Percentiles rank a stretch among this genome's conserved stretches.
These are phyloP conservation scores for Kwoniella dejecticola DNA, from an alignment of 768 basidiomycete species.

Conservation along the genomic window DNA sequence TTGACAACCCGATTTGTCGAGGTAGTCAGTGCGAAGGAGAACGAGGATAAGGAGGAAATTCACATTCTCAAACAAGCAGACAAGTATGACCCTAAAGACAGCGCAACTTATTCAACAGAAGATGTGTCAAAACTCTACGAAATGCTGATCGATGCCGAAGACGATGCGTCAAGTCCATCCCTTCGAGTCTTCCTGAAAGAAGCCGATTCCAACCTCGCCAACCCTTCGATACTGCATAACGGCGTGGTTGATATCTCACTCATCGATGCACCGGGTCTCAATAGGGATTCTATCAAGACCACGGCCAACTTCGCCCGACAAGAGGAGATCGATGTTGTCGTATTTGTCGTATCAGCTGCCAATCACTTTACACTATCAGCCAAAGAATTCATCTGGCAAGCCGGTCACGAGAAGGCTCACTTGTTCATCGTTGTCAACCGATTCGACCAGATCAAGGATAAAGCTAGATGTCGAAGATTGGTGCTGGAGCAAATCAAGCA, in stretches of 20 bases:
- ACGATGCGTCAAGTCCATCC: slow-evolving; percentile 61
- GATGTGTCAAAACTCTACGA: slow-evolving; percentile 72
- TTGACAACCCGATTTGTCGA: slow-evolving; percentile 97
- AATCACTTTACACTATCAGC: slow-evolving; percentile 97
- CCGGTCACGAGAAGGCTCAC: slow-evolving; percentile 95
- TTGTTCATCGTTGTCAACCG: slow-evolving; percentile 99
- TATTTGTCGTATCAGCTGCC: slow-evolving; percentile 96
- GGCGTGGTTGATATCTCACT: slow-evolving; percentile 96
- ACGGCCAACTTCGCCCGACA: slow-evolving; percentile 94
- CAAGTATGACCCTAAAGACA: slow-evolving; percentile 70
- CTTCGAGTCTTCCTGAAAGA: slow-evolving; percentile 90
- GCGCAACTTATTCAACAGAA: slow-evolving; percentile 73
- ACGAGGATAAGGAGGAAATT: slow-evolving; percentile 47
- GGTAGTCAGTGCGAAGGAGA: slow-evolving; percentile 60
- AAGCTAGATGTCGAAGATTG: slow-evolving; percentile 81
- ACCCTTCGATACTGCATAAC: slow-evolving; percentile 86
- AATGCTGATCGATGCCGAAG: slow-evolving; percentile 74
- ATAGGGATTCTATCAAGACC: slow-evolving; percentile 90
- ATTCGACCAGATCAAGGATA: slow-evolving; percentile 92
- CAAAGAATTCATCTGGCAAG: slow-evolving; percentile 88
- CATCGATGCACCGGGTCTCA: slow-evolving; percentile 96
- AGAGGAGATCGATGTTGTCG: slow-evolving; percentile 96
- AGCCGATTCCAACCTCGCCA: slow-evolving; percentile 63
- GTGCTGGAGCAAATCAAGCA: slow-evolving; percentile 93
- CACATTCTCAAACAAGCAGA: slow-evolving; percentile 58